These are phyloP conservation scores for Zygosaccharomyces kombuchaensis DNA, from an alignment of 805 yeast genomes.

Conservation along the genomic window DNA sequence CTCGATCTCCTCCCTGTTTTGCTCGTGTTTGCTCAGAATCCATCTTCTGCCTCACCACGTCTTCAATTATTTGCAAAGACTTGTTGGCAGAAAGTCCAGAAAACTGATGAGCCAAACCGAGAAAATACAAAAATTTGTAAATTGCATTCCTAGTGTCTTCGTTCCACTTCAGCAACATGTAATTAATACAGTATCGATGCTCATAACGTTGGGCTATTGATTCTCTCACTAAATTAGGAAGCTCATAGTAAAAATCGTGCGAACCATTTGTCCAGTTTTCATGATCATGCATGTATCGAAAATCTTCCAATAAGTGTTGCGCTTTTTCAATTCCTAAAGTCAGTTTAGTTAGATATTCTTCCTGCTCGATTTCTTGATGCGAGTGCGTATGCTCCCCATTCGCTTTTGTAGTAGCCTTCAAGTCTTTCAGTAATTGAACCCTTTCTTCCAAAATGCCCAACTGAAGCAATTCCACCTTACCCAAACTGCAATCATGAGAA, in stretches of 20 bases:
- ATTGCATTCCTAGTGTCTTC: slow-evolving; percentile 60
- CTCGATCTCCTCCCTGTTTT: slow-evolving; percentile 1
- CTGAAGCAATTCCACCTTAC: slow-evolving; percentile 21
- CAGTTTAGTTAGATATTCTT: slow-evolving; percentile 23
- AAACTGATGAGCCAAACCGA: slow-evolving; percentile 43
- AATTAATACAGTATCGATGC: slow-evolving; percentile 70
- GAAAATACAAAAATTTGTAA: slow-evolving; percentile 51
- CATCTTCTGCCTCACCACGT: slow-evolving; percentile 38
- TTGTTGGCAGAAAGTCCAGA: slow-evolving; percentile 43
- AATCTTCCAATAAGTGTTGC: slow-evolving; percentile 21
- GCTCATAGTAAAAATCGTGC: slow-evolving; percentile 27
- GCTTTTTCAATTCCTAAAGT: slow-evolving; percentile 17
- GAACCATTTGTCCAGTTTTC: slow-evolving; percentile 17
- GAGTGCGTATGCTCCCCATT: slow-evolving; percentile 18
- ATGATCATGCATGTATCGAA: slow-evolving; percentile 10
- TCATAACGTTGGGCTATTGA: slow-evolving; percentile 19
- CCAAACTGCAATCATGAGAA: slow-evolving; percentile 61
- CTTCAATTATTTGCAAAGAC: slow-evolving; percentile 48
- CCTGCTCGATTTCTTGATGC: slow-evolving; percentile 15
- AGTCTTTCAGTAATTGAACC: slow-evolving; percentile 30
- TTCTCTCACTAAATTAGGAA: slow-evolving; percentile 22
- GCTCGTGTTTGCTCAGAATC: slow-evolving; percentile 5
- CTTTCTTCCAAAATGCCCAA: slow-evolving; percentile 20
- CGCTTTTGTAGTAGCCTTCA: slow-evolving; percentile 45
- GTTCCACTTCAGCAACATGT: slow-evolving; percentile 76